A percentile compares a stretch with the other conserved stretches of the same genome.
Conservation (phyloP, 192 early-diverging fungal species). For the Mortierella claussenii region DNA sequence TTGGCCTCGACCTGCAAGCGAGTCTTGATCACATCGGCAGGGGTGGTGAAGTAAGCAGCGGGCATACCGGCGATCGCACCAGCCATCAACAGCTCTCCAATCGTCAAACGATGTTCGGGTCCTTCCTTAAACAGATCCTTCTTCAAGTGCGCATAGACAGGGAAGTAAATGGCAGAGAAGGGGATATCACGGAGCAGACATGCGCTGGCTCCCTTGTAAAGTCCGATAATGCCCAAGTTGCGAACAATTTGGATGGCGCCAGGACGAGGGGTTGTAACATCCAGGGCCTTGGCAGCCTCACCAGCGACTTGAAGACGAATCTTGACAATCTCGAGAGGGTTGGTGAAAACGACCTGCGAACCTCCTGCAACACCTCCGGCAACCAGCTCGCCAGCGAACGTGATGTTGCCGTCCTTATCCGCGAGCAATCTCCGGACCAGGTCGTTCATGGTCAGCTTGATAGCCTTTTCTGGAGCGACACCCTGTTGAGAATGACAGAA, state of each 20-base stretch:
- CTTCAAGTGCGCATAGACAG: constrained; percentile 97
- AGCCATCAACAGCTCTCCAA: constrained; percentile 78
- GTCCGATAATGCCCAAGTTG: constrained; percentile 88
- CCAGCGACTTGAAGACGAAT: constrained; percentile 94
- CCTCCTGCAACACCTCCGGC: constrained; percentile 90
- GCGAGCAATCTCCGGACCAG: constrained; percentile 78
- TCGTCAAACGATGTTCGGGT: constrained; percentile 74
- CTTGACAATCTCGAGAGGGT: constrained; percentile 99
- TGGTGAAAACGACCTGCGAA: constrained; percentile 93
- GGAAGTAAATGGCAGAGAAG: constrained; percentile 98
- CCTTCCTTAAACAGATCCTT: constrained; percentile 91
- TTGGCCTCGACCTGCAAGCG: constrained; percentile 94
- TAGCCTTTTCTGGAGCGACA: constrained; percentile 98
- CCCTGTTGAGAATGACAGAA: constrained; percentile 51
- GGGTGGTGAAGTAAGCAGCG: constrained; percentile 96
- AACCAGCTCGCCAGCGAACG: constrained; percentile 82
- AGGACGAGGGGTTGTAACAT: constrained; percentile 59
- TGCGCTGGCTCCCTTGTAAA: constrained; percentile 94
- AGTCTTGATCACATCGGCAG: constrained; percentile 98
- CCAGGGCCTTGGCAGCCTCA: constrained; percentile 70
- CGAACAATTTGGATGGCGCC: constrained; percentile 90
- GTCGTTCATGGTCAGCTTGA: constrained; percentile 98
- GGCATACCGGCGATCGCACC: constrained; percentile 97
- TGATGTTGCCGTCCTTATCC: constrained; percentile 78
- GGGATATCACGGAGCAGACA: constrained; percentile 96